Evolutionary conservation across 2,329 filamentous ascomycete genomes (phyloP), one percentile per base, ranked within the genome.

Genomic region (Paraconiothyrium sp.): DNA sequence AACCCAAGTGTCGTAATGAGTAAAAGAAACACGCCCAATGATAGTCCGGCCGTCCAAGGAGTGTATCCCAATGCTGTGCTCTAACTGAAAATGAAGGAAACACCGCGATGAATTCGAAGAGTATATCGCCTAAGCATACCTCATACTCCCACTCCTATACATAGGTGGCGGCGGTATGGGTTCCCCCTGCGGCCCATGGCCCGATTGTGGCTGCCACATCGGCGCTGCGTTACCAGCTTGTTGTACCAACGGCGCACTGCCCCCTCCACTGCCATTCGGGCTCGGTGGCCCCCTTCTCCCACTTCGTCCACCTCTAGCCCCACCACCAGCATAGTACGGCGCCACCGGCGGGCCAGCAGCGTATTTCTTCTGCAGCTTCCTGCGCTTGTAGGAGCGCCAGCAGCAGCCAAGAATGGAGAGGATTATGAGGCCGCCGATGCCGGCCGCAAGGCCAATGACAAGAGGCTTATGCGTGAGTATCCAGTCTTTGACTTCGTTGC

Each of bases 401-500:
- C 89, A 84, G 79, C 93, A 97, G 73, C 85, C 85, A 11, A 90
- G 67, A 54, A 97, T 81, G 37, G 85, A 84, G 49, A 97, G 76
- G 16, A 78, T 30, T 20, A 96, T 73, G 6, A 97, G 82, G 7
- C 86, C 88, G 51, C 93, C 94, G 16, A 97, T 83, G 11, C 88
- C 90, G 50, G 84, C 83, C 5, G 86, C 87, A 11, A 98, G 82
- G 27, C 92, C 93, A 66, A 98, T 97, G 67, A 96, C 90, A 64
- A 98, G 87, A 56, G 86, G 81, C 79, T 91, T 91, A 82, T 98
- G 89, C 67, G 89, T 80, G 30, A 86, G 81, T 76, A 98, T 89
- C 91, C 93, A 97, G 62, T 85, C 85, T 57, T 82, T 83, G 65
- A 96, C 89, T 79, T 93, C 89, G 64, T 89, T 89, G 69, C 84